Conservation (phyloP, 768 basidiomycete species). For the Rubroboletus pulcherrimus region DNA sequence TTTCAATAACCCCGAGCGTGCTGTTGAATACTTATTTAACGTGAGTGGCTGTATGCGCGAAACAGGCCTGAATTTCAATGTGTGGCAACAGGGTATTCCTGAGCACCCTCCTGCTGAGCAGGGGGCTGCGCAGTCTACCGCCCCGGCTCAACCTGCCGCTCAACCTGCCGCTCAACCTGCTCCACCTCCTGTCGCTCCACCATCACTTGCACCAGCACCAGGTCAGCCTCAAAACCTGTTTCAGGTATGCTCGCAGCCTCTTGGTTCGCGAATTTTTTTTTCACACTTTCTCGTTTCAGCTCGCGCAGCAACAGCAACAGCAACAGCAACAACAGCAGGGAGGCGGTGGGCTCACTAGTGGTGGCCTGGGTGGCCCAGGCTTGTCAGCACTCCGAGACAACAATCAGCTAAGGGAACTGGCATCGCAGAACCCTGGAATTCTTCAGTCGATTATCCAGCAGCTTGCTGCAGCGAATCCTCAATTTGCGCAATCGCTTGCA, state of each 20-base stretch:
- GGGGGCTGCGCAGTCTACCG: conserved; percentile 35
- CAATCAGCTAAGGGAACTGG: conserved; percentile 68
- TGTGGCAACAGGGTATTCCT: conserved; percentile 68
- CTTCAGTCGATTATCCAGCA: conserved; percentile 84
- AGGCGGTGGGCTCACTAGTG: conserved; percentile 26
- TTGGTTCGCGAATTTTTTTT: neutral
- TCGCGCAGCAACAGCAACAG: conserved; percentile 68
- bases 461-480: conserved; percentile 70
- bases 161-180: conserved; percentile 32
- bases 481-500: conserved; percentile 63
- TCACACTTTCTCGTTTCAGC: conserved; percentile 36
- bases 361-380: conserved; percentile 33
- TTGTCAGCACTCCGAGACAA: conserved; percentile 54
- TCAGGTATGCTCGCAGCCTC: conserved; percentile 48
- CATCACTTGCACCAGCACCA: conserved; percentile 18
- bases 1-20: conserved; percentile 96
- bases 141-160: conserved; percentile 37
- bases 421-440: conserved; percentile 71
- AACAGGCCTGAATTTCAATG: conserved; percentile 8
- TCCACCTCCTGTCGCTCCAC: conserved; percentile 35
- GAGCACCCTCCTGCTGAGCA: conserved; percentile 45
- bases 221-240: conserved; percentile 80
- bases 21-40: conserved; percentile 96
- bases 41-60: conserved; percentile 43
- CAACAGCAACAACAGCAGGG: conserved; percentile 17